Conservation (phyloP, 2,329 filamentous ascomycete species). For the Ophiostoma himal-ulmi region DNA sequence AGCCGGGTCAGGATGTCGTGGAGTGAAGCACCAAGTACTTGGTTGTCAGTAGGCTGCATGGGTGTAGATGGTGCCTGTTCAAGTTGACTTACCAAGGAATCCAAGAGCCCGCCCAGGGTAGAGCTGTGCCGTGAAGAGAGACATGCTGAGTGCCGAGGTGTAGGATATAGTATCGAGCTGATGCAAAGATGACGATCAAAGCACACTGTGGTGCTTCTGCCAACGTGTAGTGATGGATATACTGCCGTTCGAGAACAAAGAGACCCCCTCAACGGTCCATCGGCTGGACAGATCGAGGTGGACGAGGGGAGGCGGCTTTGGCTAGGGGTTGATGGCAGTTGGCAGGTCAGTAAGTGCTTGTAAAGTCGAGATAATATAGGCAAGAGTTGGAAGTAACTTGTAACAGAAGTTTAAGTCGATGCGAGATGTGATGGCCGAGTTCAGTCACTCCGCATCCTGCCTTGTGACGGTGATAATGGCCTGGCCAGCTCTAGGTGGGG, state of each 20-base stretch:
- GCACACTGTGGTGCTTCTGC: neutral
- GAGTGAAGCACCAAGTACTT: conserved; percentile 83
- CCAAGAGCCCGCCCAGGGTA: conserved; percentile 61
- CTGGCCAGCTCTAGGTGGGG: conserved; percentile 6
- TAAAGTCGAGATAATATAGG: neutral
- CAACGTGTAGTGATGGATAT: neutral
- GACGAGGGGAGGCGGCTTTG: neutral
- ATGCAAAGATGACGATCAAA: neutral
- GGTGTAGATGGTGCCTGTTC: too few species aligned
- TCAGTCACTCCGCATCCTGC: conserved; percentile 2
- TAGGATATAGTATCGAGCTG: too few species aligned
- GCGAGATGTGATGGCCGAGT: neutral
- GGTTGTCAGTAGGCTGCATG: conserved; percentile 18
- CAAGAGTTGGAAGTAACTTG: neutral
- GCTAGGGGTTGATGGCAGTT: neutral
- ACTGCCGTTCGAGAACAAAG: conserved; percentile 1
- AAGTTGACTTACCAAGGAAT: conserved; percentile 43
- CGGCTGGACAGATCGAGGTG: neutral
- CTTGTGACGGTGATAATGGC: conserved; percentile 5
- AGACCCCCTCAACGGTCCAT: conserved; percentile 14
- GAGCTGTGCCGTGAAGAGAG: conserved; percentile 55
- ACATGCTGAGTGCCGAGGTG: conserved; percentile 26
- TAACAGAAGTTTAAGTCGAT: neutral
- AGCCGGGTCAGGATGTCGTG: conserved; percentile 83
- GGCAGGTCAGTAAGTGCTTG: neutral